Base-by-base conservation (phyloP, 1,284 basidiomycete species). In the Sanghuangporus baumii region DNA sequence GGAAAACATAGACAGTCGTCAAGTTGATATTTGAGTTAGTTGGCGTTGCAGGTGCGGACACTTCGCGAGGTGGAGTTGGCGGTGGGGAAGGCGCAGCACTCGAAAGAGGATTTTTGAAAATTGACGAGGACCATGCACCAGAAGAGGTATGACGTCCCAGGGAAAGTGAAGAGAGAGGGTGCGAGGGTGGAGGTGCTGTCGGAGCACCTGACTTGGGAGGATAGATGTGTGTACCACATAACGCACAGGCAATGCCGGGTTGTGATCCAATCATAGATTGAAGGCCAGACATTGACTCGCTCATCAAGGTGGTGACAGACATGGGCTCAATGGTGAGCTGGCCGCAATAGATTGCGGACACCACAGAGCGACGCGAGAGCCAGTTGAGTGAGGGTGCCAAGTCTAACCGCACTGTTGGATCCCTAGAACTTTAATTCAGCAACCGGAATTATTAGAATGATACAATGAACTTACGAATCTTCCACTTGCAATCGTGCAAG, bases 331-430 rank as follows among this genome's bases (percentile, higher is more conserved):
- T 90, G 14, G 87, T 86, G 9, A 99, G 81, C 69, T 94, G 91
- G 1, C 95, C 94, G 12, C 85, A 85, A 67, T 98, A 86, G 62
- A 99, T 91, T 1, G 96, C 95, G 7, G 86, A 78, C 6, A 90
- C 81, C 11, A 98, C 91, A n/a, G 88, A 87, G 36, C 95, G 86
- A 20, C 96, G 84, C 8, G 91, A 91, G 12, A 99, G 81, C 91
- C 94, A 98, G 69, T 94, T 96, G 34, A 99, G 80, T 12, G 94
- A 93, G 0, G 96, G 93, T 0, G 96, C 95, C n/a, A 93, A 77
- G 71, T 98, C 95, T 26, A 99, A 83, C 2, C 97, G 88, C 41
- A 98, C 79, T 0, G 94, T 93, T 0, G 96, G 93, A 67, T 99
- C 97, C 18, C 96, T 91, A 69, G 4, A 55, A 18, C 14, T 54